Base-by-base conservation (phyloP, 169 alveolate genomes). In the Plasmodium billcollinsi region DNA sequence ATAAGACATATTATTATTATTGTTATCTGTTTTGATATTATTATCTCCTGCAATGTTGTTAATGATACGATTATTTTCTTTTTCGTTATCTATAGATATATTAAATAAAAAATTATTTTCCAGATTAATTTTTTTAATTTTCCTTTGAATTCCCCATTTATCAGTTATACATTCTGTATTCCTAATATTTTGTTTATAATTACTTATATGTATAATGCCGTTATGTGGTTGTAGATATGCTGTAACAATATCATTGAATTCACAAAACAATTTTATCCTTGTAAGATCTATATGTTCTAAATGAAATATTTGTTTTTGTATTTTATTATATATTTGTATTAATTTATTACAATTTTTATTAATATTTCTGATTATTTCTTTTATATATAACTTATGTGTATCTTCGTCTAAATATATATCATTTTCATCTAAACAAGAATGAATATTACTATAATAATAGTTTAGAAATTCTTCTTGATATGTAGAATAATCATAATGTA, bases 251-350 rank as follows among this genome's bases (percentile, higher is more conserved):
- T 58, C 11, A n/a, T 54, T 29, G 49, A 80, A 80, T 54, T 67
- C 56, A 15, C 56, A 65, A 52, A 67, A 80, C 3, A 80, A 8
- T 5, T 52, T 21, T 43, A 80, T 47, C 52, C 90, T 18, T 18
- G 21, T 80, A 2, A 2, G 54, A 49, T 80, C 90, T 7, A 7
- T 47, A 45, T 67, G 39, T 6, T 80, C 24, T 21, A 67, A 18
- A 15, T 80, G 59, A 15, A 54, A 67, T 54, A 69, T 52, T 1
- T 58, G 1, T 24, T 29, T 43, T 4, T 7, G 39, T 67, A 62
- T 80, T 67, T 80, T 66, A 47, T 72, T 80, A n/a, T 66, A 80
- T 26, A 80, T 12, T 80, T 80, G 90, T 50, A 80, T 80, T 45
- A 66, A 62, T 67, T 80, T 71, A 49, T 61, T 80, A 39, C 83